Evolutionary conservation across 2,329 filamentous ascomycete species (phyloP), one percentile per base, ranked within the genome.

Genomic region (Mollisia scopiformis): DNA sequence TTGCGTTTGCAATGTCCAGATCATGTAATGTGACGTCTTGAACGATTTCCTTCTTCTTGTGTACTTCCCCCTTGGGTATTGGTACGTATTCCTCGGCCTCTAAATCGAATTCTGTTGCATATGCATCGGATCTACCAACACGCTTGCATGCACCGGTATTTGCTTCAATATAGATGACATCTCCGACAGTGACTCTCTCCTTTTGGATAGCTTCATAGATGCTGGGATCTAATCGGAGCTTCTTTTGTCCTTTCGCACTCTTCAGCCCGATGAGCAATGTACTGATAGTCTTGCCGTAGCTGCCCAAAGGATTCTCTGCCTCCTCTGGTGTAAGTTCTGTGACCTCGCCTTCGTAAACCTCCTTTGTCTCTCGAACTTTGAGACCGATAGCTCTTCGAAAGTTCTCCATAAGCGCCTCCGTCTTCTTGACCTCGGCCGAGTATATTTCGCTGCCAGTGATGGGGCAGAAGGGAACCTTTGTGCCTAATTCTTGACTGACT

Each of bases 41-140:
- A 35, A 99, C 95, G 69, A 99, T 96, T 79, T 99, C 95, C 83
- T 99, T 99, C 87, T 97, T 98, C 86, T 99, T 99, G 82, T 98
- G 95, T 57, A 99, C 95, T 73, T 99, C 95, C 61, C 95, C 95
- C 82, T 99, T 99, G 60, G 95, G 95, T 66, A 99, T 96, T 6
- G 95, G 95, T 67, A 99, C 95, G 76, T 99, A 99, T 79, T 99
- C 95, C 78, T 99, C 95, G 2, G 95, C 95, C 80, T 99, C 95
- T 53, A 99, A 87, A 75, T 99, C 95, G 75, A 99, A 99, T 76
- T 99, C 95, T 55, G 95, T 99, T 28, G 93, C 94, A 76, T 98
- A 98, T 28, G 95, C 95, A 75, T 99, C 95, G 49, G 92, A 97
- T 73, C 95, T 86, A 55, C 95, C 95, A 11, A 99, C 95, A 71